phyloP scores from a whole-genome alignment of 768 basidiomycete species.

The Dendrothele bispora region DNA sequence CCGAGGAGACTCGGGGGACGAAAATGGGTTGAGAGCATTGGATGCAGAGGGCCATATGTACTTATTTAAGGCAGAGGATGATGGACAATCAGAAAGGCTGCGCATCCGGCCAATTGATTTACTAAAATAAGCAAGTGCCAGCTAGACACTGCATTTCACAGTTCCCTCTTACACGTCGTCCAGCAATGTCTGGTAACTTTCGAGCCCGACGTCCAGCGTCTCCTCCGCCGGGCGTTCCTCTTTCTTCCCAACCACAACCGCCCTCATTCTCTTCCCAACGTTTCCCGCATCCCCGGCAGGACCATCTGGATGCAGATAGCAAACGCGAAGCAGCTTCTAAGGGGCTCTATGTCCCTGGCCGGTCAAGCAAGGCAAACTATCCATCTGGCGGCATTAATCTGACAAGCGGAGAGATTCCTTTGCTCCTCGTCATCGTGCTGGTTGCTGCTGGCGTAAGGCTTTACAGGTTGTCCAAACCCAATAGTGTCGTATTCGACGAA shows the following conservation, averaged over 20 bases:
- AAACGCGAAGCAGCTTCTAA: conserved; percentile 69
- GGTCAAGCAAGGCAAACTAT: conserved; percentile 37
- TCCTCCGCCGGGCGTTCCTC: conserved; percentile 52
- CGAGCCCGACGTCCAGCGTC: conserved; percentile 70
- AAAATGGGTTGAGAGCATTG: too few relatives aligned
- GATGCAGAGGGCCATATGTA: too few relatives aligned
- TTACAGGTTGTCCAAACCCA: conserved; percentile 81
- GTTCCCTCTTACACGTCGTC: not conserved
- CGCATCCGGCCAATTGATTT: too few relatives aligned
- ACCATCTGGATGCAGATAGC: conserved; percentile 74
- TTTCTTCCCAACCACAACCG: conserved; percentile 21
- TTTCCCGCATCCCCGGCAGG: conserved; percentile 65
- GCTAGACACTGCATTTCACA: too few relatives aligned
- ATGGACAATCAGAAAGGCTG: too few relatives aligned
- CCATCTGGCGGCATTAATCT: conserved; percentile 65
- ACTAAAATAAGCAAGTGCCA: too few relatives aligned
- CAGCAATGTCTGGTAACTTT: conserved; percentile 45
- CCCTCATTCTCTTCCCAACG: conserved; percentile 43
- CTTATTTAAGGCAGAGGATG: too few relatives aligned
- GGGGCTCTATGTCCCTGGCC: conserved; percentile 55
- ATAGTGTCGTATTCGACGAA: conserved; percentile 97
- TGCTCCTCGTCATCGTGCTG: conserved; percentile 63
- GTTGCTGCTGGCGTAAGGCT: conserved; percentile 81
- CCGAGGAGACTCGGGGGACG: too few relatives aligned
- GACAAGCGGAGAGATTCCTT: conserved; percentile 73